Base-by-base conservation (phyloP, 805 yeast genomes). In the Schwanniomyces vanrijiae region DNA sequence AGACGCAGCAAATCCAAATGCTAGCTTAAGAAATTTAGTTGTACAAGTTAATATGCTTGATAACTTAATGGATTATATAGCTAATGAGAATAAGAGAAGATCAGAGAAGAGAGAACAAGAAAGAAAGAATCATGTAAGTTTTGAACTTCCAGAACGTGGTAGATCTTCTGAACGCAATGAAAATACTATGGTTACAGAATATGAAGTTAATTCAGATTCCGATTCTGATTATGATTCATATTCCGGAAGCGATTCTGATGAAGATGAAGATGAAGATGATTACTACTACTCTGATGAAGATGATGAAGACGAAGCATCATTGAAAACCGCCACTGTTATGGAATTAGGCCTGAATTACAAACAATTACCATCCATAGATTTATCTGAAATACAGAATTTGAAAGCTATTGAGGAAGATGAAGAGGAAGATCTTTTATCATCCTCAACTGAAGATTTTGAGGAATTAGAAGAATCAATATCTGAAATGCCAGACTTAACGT, bases 41-140 rank as follows among this genome's bases (percentile, higher is more conserved):
- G 75, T 82, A 35, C 90, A 86, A 63, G 90, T 90, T 18, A 86
- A 85, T 61, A 67, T 86, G 70, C 73, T 85, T 52, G 90, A 86
- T 58, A 74, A 71, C 50, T 60, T 85, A 44, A 82, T 86, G 78
- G 88, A 80, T 56, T 68, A 68, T 46, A 65, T 79, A 31, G 51
- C 66, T 41, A 56, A 49, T 33, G 67, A 65, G 50, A 56, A 69
- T 31, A 61, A 55, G 45, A 62, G 64, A 52, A 50, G 69, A 49
- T 50, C 50, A 31, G 45, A 45, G 46, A 52, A 44, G 48, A 47
- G 37, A 46, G 50, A 40, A 48, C 38, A 41, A 33, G 49, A 44
- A 35, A 46, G 34, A 46, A 53, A 26, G 29, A 43, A 33, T 47
- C 44, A 46, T 42, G 50, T 54, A 43, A 40, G 54, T 42, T 53